Base-by-base conservation (phyloP, 371 early-diverging fungal species). In the Massospora cicadina region DNA sequence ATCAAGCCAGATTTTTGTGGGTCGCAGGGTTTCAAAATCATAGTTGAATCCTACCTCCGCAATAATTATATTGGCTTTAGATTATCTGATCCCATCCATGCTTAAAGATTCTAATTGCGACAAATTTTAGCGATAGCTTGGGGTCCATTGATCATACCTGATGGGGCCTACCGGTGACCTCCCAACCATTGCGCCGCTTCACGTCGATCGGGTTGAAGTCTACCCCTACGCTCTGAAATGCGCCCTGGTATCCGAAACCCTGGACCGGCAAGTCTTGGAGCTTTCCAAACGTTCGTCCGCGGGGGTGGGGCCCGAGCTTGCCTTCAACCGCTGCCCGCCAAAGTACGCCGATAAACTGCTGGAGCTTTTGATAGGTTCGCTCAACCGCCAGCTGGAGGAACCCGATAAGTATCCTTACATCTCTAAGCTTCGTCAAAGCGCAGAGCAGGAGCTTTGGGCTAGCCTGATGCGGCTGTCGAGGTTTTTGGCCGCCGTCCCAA, bases 331-430 rank as follows among this genome's bases (percentile, higher is more conserved):
- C n/a, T 43, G 43, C 43, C 17, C 43, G 5, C 43, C 43, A 43
- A 43, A 43, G 43, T 43, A 43, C 17, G 17, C 17, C 43, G 60
- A 59, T 12, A 59, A 59, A 32, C 60, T 59, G 1, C 31, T 59
- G 17, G 23, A 59, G 21, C 30, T 31, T n/a, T 26, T 59, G 26
- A 59, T 59, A 59, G 31, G 31, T 12, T 29, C 60, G 1, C 29
- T 59, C 26, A 59, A 59, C 21, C 26, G 31, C 7, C 60, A 59
- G 13, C 21, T 59, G 10, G 31, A 59, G 3, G 60, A 59, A 7
- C 60, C 60, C 29, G 23, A 59, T 26, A 59, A 31, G 29, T 59
- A 59, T 31, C 60, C 60, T 29, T 29, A n/a, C 3, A 59, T 59
- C 27, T n/a, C 12, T 26, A 29, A 26, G 13, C 31, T 59, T 21